Evolutionary conservation across 805 yeast species (phyloP).

Genomic region (Maudiozyma pseudohumilis): DNA sequence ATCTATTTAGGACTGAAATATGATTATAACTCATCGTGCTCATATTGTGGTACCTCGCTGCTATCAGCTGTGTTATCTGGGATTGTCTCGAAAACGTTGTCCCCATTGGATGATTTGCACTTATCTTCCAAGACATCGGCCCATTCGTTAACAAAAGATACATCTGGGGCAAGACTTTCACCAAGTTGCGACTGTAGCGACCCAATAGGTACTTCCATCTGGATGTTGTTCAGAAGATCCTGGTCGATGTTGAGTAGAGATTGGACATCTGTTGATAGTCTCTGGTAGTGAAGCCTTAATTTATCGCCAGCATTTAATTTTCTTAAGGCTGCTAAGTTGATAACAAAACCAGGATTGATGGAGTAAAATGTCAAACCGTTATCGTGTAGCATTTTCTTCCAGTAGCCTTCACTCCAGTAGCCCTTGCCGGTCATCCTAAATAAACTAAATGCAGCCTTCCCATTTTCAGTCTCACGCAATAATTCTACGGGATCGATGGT

Average conservation of each 20-base stretch:
- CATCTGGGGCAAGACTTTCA: neutral
- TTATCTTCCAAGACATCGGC: neutral
- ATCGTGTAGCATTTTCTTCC: conserved; percentile 55
- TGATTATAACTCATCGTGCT: too few relatives aligned
- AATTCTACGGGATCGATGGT: conserved; percentile 72
- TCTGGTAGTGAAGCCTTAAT: conserved; percentile 76
- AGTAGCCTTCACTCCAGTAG: conserved; percentile 91
- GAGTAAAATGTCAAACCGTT: conserved; percentile 53
- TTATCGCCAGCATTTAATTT: conserved; percentile 64
- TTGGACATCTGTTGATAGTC: conserved; percentile 63
- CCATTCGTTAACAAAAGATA: neutral
- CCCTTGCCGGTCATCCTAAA: conserved; percentile 67
- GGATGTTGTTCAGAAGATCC: conserved; percentile 86
- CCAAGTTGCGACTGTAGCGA: neutral
- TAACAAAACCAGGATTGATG: conserved; percentile 74
- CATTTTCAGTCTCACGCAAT: conserved; percentile 16
- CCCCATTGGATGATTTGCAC: neutral
- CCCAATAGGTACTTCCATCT: conserved; percentile 35
- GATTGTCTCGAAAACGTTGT: too few relatives aligned
- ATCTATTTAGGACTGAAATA: too few relatives aligned
- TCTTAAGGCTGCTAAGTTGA: conserved; percentile 64
- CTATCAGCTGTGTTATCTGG: too few relatives aligned
- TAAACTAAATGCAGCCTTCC: conserved; percentile 51
- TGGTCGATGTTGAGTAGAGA: conserved; percentile 83
- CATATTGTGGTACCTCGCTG: too few relatives aligned